Conservation (phyloP, 2,329 filamentous ascomycete species). For the Trichoderma citrinoviride region DNA sequence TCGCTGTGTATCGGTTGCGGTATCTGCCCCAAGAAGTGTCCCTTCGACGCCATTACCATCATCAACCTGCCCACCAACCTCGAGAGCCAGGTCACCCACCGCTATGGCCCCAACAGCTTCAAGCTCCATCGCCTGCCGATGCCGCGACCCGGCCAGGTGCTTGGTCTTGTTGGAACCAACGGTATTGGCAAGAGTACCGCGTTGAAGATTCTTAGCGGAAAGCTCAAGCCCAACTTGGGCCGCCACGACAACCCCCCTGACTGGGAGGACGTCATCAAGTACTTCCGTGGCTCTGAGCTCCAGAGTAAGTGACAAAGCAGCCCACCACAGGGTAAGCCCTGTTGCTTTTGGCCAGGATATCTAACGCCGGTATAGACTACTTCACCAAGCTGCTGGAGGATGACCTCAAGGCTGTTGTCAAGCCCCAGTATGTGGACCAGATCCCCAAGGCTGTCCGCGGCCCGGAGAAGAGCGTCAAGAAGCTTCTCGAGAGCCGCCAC, state of each 20-base stretch:
- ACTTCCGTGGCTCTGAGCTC: slow-evolving; percentile 95
- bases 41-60: slow-evolving; percentile 97
- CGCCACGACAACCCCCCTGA: slow-evolving; percentile 94
- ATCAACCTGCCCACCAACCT: slow-evolving; percentile 99
- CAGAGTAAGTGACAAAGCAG: slow-evolving; percentile 68
- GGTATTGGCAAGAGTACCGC: slow-evolving; percentile 99
- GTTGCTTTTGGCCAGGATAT: not conserved
- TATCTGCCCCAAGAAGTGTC: slow-evolving; percentile 99
- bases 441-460: slow-evolving; percentile 89
- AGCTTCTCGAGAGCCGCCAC: slow-evolving; percentile 71
- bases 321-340: not conserved
- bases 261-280: slow-evolving; percentile 98
- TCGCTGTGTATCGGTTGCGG: slow-evolving; percentile 95
- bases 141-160: slow-evolving; percentile 89
- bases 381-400: slow-evolving; percentile 98
- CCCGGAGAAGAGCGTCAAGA: slow-evolving; percentile 73
- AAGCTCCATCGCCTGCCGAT: slow-evolving; percentile 97
- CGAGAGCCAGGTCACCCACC: slow-evolving; percentile 95
- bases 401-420: slow-evolving; percentile 94
- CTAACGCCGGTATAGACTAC: slow-evolving; percentile 61
- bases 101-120: slow-evolving; percentile 99
- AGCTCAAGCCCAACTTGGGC: slow-evolving; percentile 96
- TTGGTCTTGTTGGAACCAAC: slow-evolving; percentile 97
- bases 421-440: slow-evolving; percentile 99
- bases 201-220: slow-evolving; percentile 96